Evolutionary conservation across 768 basidiomycete species (phyloP), one percentile per base, ranked within the genome.

Genomic region (Tricholoma hemisulphureum): DNA sequence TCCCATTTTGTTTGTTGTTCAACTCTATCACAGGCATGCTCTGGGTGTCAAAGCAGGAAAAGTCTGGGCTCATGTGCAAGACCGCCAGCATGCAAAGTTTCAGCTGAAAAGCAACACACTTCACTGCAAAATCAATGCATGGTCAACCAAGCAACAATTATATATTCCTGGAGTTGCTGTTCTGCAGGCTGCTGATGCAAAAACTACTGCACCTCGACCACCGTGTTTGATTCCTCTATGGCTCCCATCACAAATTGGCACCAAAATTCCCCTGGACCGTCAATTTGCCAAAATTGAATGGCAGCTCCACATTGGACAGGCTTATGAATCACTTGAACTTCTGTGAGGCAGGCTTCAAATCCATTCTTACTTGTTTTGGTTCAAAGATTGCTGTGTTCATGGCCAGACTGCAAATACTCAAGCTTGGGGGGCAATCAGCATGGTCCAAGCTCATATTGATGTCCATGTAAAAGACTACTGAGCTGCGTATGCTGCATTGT

Each of bases 371-470:
- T 56, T 64, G 6, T 55, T 8, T 26, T 35, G 31, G 5, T 58
- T 56, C 53, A 64, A 59, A 31, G 51, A 61, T 20, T 31, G 20
- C 9, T 57, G 24, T 34, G 29, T 43, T 7, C 26, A 34, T 1
- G 63, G 63, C 8, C 58, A 61, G 18, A 37, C 51, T 28, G 29
- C 51, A 16, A 61, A 59, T 13, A 64, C 60, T 5, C 39, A 53
- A 9, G 55, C 60, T 14, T 13, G 14, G 2, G 23, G 1, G 2
- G 20, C 56, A 23, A 55, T 64, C n/a, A n/a, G 34, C 14, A 53
- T 9, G 18, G 37, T 4, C 24, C 43, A 45, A 11, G 43, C 43
- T 14, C 4, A 4, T 45, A 13, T 45, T 23, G 9, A 45, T 45
- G 39, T 31, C 4, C 23, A 31, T 3, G 63, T 54, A 1, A 35